phyloP scores from a whole-genome alignment of 1,284 basidiomycete genomes.

The Tremellales sp. region DNA sequence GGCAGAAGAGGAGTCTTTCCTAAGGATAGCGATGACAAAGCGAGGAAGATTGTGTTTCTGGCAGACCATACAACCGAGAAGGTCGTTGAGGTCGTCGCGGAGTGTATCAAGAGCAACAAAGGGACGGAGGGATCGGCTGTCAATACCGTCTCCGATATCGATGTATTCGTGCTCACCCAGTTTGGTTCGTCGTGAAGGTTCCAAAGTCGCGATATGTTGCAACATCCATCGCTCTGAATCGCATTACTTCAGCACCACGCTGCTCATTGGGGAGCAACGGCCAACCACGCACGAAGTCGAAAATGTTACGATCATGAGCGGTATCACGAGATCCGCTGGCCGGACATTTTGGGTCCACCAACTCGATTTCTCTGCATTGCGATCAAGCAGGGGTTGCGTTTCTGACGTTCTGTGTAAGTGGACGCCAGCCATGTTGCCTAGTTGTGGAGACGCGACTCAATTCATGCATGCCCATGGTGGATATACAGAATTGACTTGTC shows the following conservation, averaged over 20 bases:
- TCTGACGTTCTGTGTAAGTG: too few relatives aligned
- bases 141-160: too few relatives aligned
- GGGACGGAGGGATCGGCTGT: not conserved
- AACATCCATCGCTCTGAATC: conserved; percentile 9
- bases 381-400: too few relatives aligned
- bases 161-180: too few relatives aligned
- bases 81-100: too few relatives aligned
- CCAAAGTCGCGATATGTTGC: conserved; percentile 10
- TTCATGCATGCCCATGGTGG: too few relatives aligned
- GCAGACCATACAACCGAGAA: too few relatives aligned
- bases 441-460: too few relatives aligned
- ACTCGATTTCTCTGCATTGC: too few relatives aligned
- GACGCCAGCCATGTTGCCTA: too few relatives aligned
- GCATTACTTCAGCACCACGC: not conserved
- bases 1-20: conserved; percentile 11
- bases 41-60: conserved; percentile 18
- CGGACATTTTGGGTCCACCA: too few relatives aligned
- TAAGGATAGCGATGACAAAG: conserved; percentile 8
- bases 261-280: not conserved
- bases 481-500: too few relatives aligned
- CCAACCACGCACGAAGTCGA: conserved; percentile 14
- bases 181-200: conserved; percentile 18
- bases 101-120: not conserved
- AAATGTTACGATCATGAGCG: conserved; percentile 15
- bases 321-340: conserved; percentile 14